Conservation (phyloP, 2,329 filamentous ascomycete species). For the Erysiphe neolycopersici region DNA sequence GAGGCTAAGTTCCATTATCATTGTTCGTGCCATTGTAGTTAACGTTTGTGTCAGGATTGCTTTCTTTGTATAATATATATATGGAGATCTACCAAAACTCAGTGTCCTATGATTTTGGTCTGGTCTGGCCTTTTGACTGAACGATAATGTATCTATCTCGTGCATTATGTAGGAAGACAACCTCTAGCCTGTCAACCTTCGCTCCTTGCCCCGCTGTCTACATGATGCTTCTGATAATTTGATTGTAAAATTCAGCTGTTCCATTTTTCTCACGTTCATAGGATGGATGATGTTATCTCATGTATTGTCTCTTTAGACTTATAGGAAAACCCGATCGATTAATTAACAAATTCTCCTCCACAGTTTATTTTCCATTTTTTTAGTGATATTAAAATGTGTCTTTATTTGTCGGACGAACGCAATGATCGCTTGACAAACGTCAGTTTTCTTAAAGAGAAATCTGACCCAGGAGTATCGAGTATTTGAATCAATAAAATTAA, state of each 20-base stretch:
- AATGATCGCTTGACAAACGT: background rate
- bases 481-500: background rate
- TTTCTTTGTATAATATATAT: no score
- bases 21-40: background rate
- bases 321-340: background rate
- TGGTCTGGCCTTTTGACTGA: no score
- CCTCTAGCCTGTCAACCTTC: no score
- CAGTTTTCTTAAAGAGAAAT: background rate
- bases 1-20: background rate
- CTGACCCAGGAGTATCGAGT: background rate
- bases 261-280: conserved; percentile 1
- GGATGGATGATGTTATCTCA: background rate
- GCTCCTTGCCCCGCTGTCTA: no score
- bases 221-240: background rate
- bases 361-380: background rate
- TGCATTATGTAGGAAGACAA: no score
- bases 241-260: background rate
- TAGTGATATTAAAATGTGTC: background rate
- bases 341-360: background rate
- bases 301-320: background rate
- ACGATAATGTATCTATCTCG: no score
- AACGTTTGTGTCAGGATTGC: no score
- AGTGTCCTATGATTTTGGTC: no score
- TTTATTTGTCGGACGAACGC: background rate
- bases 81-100: no score